Evolutionary conservation across 2,329 filamentous ascomycete genomes (phyloP).

Genomic region (Leptosphaerulina australis): DNA sequence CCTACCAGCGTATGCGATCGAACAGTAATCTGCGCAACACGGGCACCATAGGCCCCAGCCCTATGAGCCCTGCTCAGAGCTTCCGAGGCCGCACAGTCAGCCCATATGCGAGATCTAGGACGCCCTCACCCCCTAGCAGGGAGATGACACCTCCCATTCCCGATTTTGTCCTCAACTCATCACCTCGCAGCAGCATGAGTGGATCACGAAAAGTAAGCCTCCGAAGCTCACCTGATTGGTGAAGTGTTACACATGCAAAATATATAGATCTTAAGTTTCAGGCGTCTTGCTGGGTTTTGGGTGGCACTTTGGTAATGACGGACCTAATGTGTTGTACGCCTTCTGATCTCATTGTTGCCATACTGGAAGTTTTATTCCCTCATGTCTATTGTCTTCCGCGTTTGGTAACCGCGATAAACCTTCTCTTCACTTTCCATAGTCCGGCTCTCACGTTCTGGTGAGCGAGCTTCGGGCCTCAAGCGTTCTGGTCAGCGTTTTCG

Average conservation of each 20-base stretch:
- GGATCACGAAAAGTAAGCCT: constrained; percentile 39
- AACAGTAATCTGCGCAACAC: constrained; percentile 33
- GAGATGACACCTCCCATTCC: constrained; percentile 52
- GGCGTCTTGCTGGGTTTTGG: neutral
- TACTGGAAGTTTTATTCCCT: neutral
- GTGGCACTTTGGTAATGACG: constrained; percentile 14
- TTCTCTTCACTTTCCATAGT: constrained; percentile 8
- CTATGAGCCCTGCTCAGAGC: constrained; percentile 33
- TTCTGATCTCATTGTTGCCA: constrained; percentile 6
- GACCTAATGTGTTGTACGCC: constrained; percentile 5
- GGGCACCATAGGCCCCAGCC: constrained; percentile 32
- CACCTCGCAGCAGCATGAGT: constrained; percentile 47
- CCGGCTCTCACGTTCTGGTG: constrained; percentile 13
- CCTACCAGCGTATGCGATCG: constrained; percentile 48
- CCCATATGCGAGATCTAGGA: constrained; percentile 32
- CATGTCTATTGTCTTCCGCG: constrained; percentile 2
- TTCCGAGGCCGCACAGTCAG: constrained; percentile 32
- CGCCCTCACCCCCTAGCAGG: constrained; percentile 44
- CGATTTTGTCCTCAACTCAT: constrained; percentile 51
- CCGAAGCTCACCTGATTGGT: constrained; percentile 30
- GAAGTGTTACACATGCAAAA: constrained; percentile 3
- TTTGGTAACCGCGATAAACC: constrained; percentile 12
- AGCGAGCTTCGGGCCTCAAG: constrained; percentile 18
- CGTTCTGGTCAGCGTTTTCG: constrained; percentile 17
- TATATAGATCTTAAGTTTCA: neutral